Conservation (phyloP, 179 eudicot species). For the Pouteria campechiana region DNA sequence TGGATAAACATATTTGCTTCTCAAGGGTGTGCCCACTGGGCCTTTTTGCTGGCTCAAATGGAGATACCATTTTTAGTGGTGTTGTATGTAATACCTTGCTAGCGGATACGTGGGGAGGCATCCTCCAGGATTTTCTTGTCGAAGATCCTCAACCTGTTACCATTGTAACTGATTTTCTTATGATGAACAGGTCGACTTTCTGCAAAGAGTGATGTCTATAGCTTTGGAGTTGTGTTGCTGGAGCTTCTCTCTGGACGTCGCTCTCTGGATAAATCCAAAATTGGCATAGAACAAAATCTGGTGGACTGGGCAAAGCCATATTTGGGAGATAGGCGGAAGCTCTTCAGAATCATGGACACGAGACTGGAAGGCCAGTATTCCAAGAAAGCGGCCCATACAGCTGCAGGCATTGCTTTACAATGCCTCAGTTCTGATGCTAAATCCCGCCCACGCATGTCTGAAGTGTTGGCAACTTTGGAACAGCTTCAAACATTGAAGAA, state of each 20-base stretch:
- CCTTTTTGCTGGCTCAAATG: too few species aligned
- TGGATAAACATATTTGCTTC: too few species aligned
- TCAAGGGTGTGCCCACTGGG: too few species aligned
- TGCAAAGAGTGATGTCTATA: constrained; percentile 33
- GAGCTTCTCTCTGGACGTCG: constrained; percentile 38
- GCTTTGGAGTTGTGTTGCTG: constrained; percentile 38
- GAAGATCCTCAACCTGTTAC: too few species aligned
- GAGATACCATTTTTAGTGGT: too few species aligned
- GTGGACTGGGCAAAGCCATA: constrained; percentile 27
- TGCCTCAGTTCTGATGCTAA: constrained; percentile 19
- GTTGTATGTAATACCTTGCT: too few species aligned
- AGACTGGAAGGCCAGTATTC: constrained; percentile 35
- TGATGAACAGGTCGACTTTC: constrained; percentile 34
- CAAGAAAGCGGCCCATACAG: constrained; percentile 21
- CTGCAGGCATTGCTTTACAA: constrained; percentile 23
- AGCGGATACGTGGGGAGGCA: too few species aligned
- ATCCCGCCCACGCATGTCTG: constrained; percentile 28
- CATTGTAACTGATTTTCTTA: too few species aligned
- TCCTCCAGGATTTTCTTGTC: too few species aligned
- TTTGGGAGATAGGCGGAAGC: constrained; percentile 9
- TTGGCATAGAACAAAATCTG: constrained; percentile 20
- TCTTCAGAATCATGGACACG: constrained; percentile 37
- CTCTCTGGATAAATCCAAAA: constrained; percentile 16
- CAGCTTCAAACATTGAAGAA: constrained; percentile 7
- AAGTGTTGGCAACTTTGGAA: constrained; percentile 22